Percentiles rank a stretch among this genome's conserved stretches.
Evolutionary conservation across 2,329 filamentous ascomycete genomes (phyloP).

Genomic region (Zymoseptoria crescenta): DNA sequence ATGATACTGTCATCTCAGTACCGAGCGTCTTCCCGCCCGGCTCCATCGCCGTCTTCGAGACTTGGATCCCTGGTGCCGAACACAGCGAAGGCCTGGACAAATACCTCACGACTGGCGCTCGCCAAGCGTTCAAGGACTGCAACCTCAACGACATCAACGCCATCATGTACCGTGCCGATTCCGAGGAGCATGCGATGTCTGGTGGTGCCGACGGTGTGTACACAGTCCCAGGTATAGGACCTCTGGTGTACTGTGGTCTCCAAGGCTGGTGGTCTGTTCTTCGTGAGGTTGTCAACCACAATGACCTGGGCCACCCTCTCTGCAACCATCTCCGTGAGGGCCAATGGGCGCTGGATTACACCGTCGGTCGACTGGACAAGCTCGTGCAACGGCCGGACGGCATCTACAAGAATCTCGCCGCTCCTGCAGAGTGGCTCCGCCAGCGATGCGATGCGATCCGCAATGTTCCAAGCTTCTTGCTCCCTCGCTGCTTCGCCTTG

Average conservation of each 20-base stretch:
- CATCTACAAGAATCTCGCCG: conserved; percentile 52
- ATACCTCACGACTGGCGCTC: conserved; percentile 74
- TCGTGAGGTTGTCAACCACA: conserved; percentile 74
- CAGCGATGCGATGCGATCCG: conserved; percentile 81
- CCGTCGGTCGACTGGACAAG: conserved; percentile 65
- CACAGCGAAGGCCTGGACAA: conserved; percentile 76
- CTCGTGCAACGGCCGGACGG: conserved; percentile 51
- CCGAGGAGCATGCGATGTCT: conserved; percentile 76
- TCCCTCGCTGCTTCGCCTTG: conserved; percentile 88
- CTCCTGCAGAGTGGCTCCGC: conserved; percentile 69
- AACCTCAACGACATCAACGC: conserved; percentile 82
- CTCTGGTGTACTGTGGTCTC: conserved; percentile 88
- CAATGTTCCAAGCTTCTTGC: conserved; percentile 75
- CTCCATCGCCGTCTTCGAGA: conserved; percentile 91
- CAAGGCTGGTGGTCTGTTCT: conserved; percentile 98
- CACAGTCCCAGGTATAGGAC: conserved; percentile 72
- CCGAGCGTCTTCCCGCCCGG: conserved; percentile 82
- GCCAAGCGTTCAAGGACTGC: conserved; percentile 66
- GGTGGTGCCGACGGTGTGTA: conserved; percentile 80
- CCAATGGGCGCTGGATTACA: conserved; percentile 87
- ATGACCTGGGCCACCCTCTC: conserved; percentile 85
- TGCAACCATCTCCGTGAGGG: conserved; percentile 89
- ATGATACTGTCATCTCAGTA: conserved; percentile 72
- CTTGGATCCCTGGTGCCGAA: conserved; percentile 84
- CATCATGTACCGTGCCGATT: conserved; percentile 81